Percentiles rank a stretch among this genome's conserved stretches.
Evolutionary conservation across 2,329 filamentous ascomycete species (phyloP).

Genomic region (Geoglossum cookeanum): DNA sequence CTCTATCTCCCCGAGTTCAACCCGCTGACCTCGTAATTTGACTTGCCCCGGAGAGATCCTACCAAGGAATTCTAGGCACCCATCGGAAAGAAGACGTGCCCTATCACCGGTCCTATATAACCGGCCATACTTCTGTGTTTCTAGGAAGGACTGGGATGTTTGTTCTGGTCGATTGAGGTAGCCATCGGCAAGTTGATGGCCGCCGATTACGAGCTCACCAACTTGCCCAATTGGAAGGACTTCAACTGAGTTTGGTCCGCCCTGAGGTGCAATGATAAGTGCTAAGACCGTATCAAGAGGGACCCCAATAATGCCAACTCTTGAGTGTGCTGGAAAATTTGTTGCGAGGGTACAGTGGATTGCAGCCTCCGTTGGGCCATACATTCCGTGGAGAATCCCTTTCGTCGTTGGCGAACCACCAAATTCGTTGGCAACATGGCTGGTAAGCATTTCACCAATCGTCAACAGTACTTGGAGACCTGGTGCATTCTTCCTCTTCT

Average conservation of each 20-base stretch:
- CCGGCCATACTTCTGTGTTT: constrained; percentile 41
- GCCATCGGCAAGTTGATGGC: constrained; percentile 56
- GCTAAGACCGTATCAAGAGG: constrained; percentile 68
- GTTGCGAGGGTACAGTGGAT: constrained; percentile 75
- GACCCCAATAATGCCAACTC: constrained; percentile 51
- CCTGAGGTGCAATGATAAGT: constrained; percentile 40
- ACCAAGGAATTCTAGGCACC: constrained; percentile 65
- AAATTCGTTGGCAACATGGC: constrained; percentile 59
- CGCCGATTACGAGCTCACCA: constrained; percentile 68
- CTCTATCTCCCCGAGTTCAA: constrained; percentile 65
- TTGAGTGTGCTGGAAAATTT: constrained; percentile 34
- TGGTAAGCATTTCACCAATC: constrained; percentile 83
- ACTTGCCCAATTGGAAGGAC: constrained; percentile 46
- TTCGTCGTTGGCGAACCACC: constrained; percentile 33
- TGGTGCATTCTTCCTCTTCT: constrained; percentile 47
- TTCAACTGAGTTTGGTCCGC: constrained; percentile 18
- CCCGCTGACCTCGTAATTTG: constrained; percentile 66
- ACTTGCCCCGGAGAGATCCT: constrained; percentile 66
- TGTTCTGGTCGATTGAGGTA: constrained; percentile 70
- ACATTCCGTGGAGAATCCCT: constrained; percentile 78
- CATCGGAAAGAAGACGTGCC: constrained; percentile 45
- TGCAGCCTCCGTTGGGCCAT: constrained; percentile 78
- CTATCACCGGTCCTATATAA: constrained; percentile 78
- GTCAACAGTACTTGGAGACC: constrained; percentile 54
- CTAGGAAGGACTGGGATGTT: constrained; percentile 51